A percentile compares a stretch with the other conserved stretches of the same genome.
These are phyloP conservation scores for Tephrocybe sp. DNA, from an alignment of 768 basidiomycete genomes.

Conservation along the genomic window DNA sequence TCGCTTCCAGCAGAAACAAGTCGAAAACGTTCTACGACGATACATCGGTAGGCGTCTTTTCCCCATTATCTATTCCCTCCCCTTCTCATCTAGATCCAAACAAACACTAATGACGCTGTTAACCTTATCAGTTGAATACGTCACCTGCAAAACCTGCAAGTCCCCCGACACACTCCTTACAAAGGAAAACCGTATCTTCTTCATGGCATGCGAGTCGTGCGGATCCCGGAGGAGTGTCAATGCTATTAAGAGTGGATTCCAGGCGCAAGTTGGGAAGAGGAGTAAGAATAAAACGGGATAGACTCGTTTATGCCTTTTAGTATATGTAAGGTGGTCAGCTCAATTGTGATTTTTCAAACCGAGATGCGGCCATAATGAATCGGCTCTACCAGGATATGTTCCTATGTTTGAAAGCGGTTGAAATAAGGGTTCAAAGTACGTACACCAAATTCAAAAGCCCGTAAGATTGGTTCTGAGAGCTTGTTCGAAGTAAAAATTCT, in stretches of 20 bases:
- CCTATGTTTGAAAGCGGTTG: too few relatives aligned
- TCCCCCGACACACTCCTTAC: constrained; percentile 95
- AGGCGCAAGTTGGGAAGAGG: constrained; percentile 90
- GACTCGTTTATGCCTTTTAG: not conserved
- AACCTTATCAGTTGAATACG: constrained; percentile 97
- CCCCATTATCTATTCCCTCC: too few relatives aligned
- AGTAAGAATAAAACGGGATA: constrained; percentile 80
- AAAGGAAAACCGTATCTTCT: constrained; percentile 99
- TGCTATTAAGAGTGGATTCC: constrained; percentile 98
- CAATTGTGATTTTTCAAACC: too few relatives aligned
- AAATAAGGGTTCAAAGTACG: too few relatives aligned
- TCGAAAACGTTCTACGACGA: constrained; percentile 93
- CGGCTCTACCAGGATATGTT: too few relatives aligned
- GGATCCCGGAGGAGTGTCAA: constrained; percentile 91
- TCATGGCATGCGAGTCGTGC: constrained; percentile 92
- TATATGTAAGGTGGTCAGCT: too few relatives aligned
- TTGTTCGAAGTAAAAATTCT: too few relatives aligned
- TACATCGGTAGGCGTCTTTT: constrained; percentile 78
- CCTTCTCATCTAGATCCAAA: not conserved
- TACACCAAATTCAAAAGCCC: too few relatives aligned
- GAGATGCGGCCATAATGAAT: too few relatives aligned
- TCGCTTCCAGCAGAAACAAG: constrained; percentile 97
- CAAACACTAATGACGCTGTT: not conserved
- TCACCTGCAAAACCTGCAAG: constrained; percentile 99
- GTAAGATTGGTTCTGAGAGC: too few relatives aligned